Conservation (phyloP, 2,329 filamentous ascomycete species). For the Hymenoscyphus salicellus region DNA sequence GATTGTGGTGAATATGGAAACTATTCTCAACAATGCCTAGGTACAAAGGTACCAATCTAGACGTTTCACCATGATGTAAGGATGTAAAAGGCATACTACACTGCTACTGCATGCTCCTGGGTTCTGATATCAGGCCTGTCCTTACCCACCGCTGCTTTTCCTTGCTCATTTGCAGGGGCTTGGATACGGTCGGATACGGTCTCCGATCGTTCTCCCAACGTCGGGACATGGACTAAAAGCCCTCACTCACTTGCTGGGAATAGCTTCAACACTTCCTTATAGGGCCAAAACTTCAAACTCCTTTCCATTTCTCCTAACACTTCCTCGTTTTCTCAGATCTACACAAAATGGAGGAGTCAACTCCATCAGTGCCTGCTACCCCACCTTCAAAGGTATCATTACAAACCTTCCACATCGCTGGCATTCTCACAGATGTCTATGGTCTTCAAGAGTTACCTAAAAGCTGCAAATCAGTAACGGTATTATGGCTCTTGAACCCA, state of each 20-base stretch:
- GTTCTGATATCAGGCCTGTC: background rate
- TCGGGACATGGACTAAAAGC: background rate
- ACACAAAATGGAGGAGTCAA: background rate
- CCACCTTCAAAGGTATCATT: slow-evolving; percentile 51
- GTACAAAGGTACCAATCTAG: background rate
- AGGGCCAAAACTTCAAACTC: background rate
- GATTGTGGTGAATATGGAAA: background rate
- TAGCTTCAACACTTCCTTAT: background rate
- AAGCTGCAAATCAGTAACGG: slow-evolving; percentile 57
- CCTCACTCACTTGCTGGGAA: background rate
- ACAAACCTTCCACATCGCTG: slow-evolving; percentile 68
- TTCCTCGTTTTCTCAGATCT: background rate
- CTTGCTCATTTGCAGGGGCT: background rate
- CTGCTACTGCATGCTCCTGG: background rate
- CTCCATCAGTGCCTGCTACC: background rate
- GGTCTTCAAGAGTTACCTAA: slow-evolving; percentile 71
- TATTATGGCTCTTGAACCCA: slow-evolving; percentile 89
- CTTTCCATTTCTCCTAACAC: background rate
- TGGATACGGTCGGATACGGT: background rate
- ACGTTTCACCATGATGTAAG: background rate
- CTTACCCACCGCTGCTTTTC: background rate
- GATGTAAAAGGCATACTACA: background rate
- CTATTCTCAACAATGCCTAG: background rate
- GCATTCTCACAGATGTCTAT: slow-evolving; percentile 75
- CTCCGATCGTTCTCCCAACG: background rate